Conservation (phyloP, 2,329 filamentous ascomycete species). For the Teratosphaeria viscida region DNA sequence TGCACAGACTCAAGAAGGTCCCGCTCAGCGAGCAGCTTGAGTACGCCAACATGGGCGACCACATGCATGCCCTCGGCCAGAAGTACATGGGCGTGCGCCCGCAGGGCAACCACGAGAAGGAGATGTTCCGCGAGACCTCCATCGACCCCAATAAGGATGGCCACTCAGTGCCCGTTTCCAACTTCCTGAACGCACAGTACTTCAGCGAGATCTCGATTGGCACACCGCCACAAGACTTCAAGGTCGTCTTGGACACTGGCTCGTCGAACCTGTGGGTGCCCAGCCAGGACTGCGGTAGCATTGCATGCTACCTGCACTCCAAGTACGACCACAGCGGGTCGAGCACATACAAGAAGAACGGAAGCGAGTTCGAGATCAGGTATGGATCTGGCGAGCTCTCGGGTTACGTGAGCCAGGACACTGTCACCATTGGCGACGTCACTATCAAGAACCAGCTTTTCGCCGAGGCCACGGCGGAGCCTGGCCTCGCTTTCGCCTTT, state of each 20-base stretch:
- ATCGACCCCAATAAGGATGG: constrained; percentile 49
- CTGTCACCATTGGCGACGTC: constrained; percentile 77
- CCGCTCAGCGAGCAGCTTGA: constrained; percentile 85
- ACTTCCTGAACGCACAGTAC: constrained; percentile 99
- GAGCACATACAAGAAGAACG: constrained; percentile 88
- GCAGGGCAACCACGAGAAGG: constrained; percentile 53
- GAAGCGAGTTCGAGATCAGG: constrained; percentile 79
- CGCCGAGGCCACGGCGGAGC: constrained; percentile 90
- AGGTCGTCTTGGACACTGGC: constrained; percentile 95
- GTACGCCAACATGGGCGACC: constrained; percentile 66
- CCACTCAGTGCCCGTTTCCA: constrained; percentile 82
- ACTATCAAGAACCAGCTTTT: constrained; percentile 85
- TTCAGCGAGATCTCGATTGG: constrained; percentile 95
- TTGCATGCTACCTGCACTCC: constrained; percentile 93
- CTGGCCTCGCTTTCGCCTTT: constrained; percentile 94
- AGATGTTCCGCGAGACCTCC: constrained; percentile 68
- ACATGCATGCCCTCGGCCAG: constrained; percentile 75
- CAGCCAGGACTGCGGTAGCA: constrained; percentile 78
- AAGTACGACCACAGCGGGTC: constrained; percentile 92
- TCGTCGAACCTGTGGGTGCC: constrained; percentile 99
- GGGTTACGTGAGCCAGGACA: constrained; percentile 87
- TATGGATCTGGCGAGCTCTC: constrained; percentile 93
- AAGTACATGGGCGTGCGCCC: constrained; percentile 89
- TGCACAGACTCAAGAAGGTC: constrained; percentile 69
- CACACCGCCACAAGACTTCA: constrained; percentile 87